phyloP scores from a whole-genome alignment of 495 filamentous ascomycete species.

The Neurospora pannonica region DNA sequence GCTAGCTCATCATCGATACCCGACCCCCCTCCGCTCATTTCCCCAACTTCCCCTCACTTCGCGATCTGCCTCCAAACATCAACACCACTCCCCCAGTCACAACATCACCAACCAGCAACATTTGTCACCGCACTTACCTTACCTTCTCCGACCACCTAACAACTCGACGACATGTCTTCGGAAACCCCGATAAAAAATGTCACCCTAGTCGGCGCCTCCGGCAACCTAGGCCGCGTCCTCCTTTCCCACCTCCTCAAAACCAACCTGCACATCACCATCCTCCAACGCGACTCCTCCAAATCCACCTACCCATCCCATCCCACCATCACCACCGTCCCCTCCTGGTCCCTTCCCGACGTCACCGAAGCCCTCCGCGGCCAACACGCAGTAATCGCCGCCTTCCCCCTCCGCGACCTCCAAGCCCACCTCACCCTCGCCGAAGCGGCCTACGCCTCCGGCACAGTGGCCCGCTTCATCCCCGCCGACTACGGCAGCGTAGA shows the following conservation, averaged over 20 bases:
- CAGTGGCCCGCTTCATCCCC: conserved; percentile 44
- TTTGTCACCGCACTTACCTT: neutral
- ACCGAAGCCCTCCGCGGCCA: conserved; percentile 7
- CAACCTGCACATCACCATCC: conserved; percentile 25
- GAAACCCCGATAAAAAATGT: conserved; percentile 11
- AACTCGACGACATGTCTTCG: neutral
- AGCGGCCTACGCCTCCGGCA: conserved; percentile 33
- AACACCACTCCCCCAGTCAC: neutral
- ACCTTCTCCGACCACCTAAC: neutral
- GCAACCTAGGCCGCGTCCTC: conserved; percentile 27
- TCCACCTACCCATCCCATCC: conserved; percentile 5
- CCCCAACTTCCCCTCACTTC: neutral
- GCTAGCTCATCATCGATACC: neutral
- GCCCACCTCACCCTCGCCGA: conserved; percentile 38
- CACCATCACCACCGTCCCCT: conserved; percentile 1
- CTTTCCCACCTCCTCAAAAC: conserved; percentile 22
- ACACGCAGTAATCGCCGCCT: conserved; percentile 19
- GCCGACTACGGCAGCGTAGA: conserved; percentile 41
- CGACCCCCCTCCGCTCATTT: neutral
- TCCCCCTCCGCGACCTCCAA: conserved; percentile 20
- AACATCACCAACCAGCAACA: neutral
- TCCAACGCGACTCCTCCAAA: conserved; percentile 23
- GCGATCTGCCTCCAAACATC: neutral
- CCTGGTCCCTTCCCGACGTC: conserved; percentile 6
- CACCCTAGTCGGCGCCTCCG: conserved; percentile 28